Conservation (phyloP, 495 filamentous ascomycete genomes). For the Hypoxylon perforatum region DNA sequence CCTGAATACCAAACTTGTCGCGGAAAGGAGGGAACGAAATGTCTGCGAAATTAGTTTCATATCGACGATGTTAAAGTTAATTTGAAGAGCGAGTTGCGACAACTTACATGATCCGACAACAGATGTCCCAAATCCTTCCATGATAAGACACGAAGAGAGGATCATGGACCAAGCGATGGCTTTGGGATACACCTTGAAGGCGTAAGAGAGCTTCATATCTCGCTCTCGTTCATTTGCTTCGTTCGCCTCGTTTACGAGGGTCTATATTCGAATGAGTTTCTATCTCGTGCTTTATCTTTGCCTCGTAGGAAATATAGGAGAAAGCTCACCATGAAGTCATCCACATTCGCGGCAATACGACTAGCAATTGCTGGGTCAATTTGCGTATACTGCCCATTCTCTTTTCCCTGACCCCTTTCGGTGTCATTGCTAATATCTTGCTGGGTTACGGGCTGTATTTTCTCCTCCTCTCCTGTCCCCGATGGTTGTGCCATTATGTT, state of each 20-base stretch:
- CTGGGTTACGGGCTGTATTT: slow-evolving; percentile 18
- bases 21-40: slow-evolving; percentile 45
- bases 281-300: background rate
- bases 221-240: slow-evolving; percentile 48
- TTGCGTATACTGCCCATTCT: slow-evolving; percentile 26
- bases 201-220: slow-evolving; percentile 51
- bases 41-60: slow-evolving; percentile 22
- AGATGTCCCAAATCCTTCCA: slow-evolving; percentile 64
- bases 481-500: slow-evolving; percentile 21
- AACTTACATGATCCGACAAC: slow-evolving; percentile 47
- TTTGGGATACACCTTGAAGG: slow-evolving; percentile 56
- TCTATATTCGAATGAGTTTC: slow-evolving; percentile 28
- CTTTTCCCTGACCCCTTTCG: slow-evolving; percentile 32
- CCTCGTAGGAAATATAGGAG: background rate
- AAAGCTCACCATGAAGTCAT: slow-evolving; percentile 48
- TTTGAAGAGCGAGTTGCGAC: background rate
- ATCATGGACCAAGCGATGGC: slow-evolving; percentile 61
- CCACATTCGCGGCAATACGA: slow-evolving; percentile 46
- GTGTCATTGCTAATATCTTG: slow-evolving; percentile 17
- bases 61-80: background rate
- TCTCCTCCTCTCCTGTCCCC: slow-evolving; percentile 22
- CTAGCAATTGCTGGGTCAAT: slow-evolving; percentile 44
- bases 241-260: slow-evolving; percentile 47
- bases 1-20: slow-evolving; percentile 39
- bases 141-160: slow-evolving; percentile 62